A percentile compares a stretch with the other conserved stretches of the same genome.
Evolutionary conservation across 441 rosid genomes (phyloP).

Genomic region (Melianthus villosus): DNA sequence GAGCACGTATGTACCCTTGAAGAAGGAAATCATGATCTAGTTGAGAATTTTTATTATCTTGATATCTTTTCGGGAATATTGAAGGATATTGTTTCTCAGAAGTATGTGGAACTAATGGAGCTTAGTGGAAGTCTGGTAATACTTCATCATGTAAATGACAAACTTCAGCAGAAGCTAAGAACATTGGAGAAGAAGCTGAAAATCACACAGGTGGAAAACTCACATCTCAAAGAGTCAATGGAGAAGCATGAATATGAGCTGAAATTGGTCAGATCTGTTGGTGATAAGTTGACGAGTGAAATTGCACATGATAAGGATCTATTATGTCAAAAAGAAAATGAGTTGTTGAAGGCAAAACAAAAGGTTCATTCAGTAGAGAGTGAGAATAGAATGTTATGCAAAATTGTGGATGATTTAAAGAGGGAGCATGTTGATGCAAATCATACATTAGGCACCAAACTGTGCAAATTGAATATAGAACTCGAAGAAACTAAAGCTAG

Average conservation of each 20-base stretch:
- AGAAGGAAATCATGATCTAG: constrained; percentile 47
- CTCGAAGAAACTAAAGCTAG: constrained; percentile 27
- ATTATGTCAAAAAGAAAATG: constrained; percentile 30
- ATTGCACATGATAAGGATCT: constrained; percentile 26
- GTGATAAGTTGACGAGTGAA: constrained; percentile 27
- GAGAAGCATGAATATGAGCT: constrained; percentile 38
- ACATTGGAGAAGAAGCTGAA: constrained; percentile 31
- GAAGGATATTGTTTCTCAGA: constrained; percentile 42
- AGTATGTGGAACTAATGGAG: constrained; percentile 34
- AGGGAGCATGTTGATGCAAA: constrained; percentile 40
- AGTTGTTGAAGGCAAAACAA: constrained; percentile 25
- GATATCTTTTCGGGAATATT: no score
- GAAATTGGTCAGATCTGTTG: constrained; percentile 23
- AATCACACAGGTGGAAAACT: constrained; percentile 35
- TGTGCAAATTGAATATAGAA: constrained; percentile 25
- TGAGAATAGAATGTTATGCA: constrained; percentile 31
- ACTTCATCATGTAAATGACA: constrained; percentile 18
- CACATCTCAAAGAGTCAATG: constrained; percentile 25
- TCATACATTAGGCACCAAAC: constrained; percentile 26
- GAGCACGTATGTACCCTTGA: constrained; percentile 27
- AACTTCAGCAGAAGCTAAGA: constrained; percentile 33
- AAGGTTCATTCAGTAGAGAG: constrained; percentile 20
- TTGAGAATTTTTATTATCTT: no score
- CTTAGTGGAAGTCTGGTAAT: constrained; percentile 30
- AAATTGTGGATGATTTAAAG: constrained; percentile 34